Evolutionary conservation across 1,284 basidiomycete genomes (phyloP), one percentile per base, ranked within the genome.

Genomic region (Microbotryum saponariae): DNA sequence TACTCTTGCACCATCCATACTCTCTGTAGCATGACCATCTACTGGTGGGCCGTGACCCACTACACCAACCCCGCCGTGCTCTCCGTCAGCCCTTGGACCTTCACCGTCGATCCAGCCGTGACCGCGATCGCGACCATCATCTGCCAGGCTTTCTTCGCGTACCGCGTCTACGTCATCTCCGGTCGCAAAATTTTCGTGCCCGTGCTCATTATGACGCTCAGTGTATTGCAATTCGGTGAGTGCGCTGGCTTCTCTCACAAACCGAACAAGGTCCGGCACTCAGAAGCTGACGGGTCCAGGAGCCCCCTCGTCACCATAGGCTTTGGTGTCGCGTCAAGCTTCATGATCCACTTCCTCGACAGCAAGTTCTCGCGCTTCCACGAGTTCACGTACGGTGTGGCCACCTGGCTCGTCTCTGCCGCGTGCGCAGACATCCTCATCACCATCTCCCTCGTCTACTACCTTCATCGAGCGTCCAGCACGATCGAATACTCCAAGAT

Each of bases 371-470:
- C 57, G 20, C 49, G 60, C 33, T 61, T 61, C n/a, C 46, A 48
- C 46, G 55, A 61, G 51, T 61, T 56, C 51, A 23, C 21, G n/a
- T 61, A 61, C 46, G 60, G 60, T 3, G 60, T 61, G 3, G 46
- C 37, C 7, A 58, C 33, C 56, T 61, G 60, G 60, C 56, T 58
- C 6, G 9, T 61, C 45, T 21, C 60, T 4, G 60, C 60, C 8
- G 56, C 60, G 45, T 61, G 7, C 21, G 60, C 60, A n/a, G 60
- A 61, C 60, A 37, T 61, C 31, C 45, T 61, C 27, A 61, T 61
- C 54, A 61, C 60, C 27, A 29, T 23, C 8, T 61, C 54, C 2
- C 51, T 61, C 9, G 47, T 62, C 49, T 48, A 14, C 23, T 62
- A 56, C 48, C 61, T 59, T 6, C 31, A 49, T 21, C 16, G 12